A percentile compares a stretch with the other conserved stretches of the same genome.
Conservation (phyloP, 257 asterid species). For the Cordia subcordata region DNA sequence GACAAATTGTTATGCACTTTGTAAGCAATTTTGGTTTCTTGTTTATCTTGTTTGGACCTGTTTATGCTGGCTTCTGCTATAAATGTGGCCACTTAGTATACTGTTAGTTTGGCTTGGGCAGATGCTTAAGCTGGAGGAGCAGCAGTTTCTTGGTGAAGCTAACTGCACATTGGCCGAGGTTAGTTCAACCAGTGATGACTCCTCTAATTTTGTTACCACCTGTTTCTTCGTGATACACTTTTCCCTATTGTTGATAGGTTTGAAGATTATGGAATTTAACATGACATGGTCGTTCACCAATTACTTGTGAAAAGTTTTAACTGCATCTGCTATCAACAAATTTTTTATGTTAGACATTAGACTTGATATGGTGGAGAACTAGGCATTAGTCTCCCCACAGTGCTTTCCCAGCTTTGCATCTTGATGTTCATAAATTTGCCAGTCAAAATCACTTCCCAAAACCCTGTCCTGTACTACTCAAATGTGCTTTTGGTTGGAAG, state of each 20-base stretch:
- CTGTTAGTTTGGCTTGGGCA: constrained; percentile 14
- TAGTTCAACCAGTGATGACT: constrained; percentile 16
- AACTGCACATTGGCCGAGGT: constrained; percentile 86
- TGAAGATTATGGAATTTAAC: background rate
- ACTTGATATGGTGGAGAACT: too few species aligned
- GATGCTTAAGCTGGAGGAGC: constrained; percentile 82
- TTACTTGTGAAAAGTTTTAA: background rate
- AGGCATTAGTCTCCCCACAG: too few species aligned
- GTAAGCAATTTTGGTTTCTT: background rate
- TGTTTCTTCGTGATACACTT: background rate
- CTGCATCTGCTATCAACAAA: background rate
- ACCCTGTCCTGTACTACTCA: too few species aligned
- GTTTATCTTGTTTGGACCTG: background rate
- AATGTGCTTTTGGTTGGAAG: too few species aligned
- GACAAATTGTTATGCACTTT: too few species aligned
- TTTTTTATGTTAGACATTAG: background rate
- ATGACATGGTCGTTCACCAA: background rate
- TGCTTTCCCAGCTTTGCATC: too few species aligned
- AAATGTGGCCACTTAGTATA: background rate
- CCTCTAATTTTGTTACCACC: background rate
- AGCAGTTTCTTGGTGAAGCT: constrained; percentile 97
- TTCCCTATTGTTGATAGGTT: background rate
- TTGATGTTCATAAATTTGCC: too few species aligned
- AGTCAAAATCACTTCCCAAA: too few species aligned
- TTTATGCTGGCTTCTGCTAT: background rate